phyloP scores from a whole-genome alignment of 2,329 filamentous ascomycete genomes.

The Hymenoscyphus linearis region DNA sequence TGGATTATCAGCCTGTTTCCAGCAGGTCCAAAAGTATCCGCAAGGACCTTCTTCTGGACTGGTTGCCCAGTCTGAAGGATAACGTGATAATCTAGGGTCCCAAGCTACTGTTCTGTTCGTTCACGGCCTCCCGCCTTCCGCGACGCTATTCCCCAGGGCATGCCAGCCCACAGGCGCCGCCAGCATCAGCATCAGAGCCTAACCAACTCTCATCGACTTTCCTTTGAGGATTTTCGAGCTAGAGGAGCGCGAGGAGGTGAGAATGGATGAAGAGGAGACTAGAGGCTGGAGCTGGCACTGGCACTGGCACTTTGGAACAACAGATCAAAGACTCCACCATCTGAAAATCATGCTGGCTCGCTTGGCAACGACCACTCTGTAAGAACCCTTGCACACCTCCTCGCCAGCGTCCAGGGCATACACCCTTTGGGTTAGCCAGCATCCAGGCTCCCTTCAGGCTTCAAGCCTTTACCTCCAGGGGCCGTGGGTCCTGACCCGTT shows the following conservation, averaged over 20 bases:
- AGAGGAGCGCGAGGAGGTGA: background rate
- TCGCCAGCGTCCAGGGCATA: background rate
- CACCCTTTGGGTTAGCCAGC: background rate
- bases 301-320: background rate
- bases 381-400: background rate
- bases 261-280: background rate
- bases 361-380: background rate
- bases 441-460: slow-evolving; percentile 6
- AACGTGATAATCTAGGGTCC: slow-evolving; percentile 25
- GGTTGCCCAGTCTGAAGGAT: slow-evolving; percentile 13
- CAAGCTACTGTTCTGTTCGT: slow-evolving; percentile 2
- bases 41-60: background rate
- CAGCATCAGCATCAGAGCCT: background rate
- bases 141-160: slow-evolving; percentile 13
- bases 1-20: slow-evolving; percentile 8
- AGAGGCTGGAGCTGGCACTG: background rate
- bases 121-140: slow-evolving; percentile 27
- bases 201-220: background rate
- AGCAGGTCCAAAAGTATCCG: background rate
- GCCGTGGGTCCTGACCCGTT: slow-evolving; percentile 13
- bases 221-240: background rate
- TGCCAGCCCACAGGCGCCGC: background rate
- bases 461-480: slow-evolving; percentile 4
- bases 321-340: background rate
- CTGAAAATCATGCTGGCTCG: background rate